Conservation (phyloP, 768 basidiomycete genomes). For the Pleurotus giganteus region DNA sequence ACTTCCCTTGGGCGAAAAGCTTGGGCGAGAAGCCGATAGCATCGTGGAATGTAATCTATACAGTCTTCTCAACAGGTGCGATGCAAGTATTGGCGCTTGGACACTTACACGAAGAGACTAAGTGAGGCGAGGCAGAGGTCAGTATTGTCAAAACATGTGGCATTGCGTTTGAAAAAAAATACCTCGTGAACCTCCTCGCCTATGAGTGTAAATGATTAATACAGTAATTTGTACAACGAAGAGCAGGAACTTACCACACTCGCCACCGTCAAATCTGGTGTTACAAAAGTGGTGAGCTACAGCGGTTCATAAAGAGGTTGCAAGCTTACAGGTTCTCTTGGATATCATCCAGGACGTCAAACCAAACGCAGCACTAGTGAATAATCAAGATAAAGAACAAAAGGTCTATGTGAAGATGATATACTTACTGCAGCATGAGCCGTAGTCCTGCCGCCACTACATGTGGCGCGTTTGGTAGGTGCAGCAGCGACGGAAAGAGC, state of each 20-base stretch:
- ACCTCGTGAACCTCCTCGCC: constrained; percentile 30
- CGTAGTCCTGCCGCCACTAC: constrained; percentile 18
- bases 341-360: constrained; percentile 33
- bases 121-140: not conserved
- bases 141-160: not conserved
- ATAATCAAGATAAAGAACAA: not conserved
- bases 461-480: constrained; percentile 35
- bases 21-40: constrained; percentile 29
- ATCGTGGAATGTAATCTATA: constrained; percentile 28
- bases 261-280: constrained; percentile 26
- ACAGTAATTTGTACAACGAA: not conserved
- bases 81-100: not conserved
- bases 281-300: no score
- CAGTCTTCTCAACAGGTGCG: not conserved
- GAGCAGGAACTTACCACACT: constrained; percentile 22
- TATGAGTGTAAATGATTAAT: not conserved
- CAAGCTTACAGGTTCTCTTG: constrained; percentile 26
- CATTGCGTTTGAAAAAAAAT: not conserved
- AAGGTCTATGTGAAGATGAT: not conserved
- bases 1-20: constrained; percentile 18
- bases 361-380: constrained; percentile 30
- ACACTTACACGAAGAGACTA: constrained; percentile 19
- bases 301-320: no score
- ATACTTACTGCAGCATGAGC: constrained; percentile 12
- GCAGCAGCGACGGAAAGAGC: constrained; percentile 41